Evolutionary conservation across 768 basidiomycete genomes (phyloP).

Genomic region (Boletus reticulatus): DNA sequence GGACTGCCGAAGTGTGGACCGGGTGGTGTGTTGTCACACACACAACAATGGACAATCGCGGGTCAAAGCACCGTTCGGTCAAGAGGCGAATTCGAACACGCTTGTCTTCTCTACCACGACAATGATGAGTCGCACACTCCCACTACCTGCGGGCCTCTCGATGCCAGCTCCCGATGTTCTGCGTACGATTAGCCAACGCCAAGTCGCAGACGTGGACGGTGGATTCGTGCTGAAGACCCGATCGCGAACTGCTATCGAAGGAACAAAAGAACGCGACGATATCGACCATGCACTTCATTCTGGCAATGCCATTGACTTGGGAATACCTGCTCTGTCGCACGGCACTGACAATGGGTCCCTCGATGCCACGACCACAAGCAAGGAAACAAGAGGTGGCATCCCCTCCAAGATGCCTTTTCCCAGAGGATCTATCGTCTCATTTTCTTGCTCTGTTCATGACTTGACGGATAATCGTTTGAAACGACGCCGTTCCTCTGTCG

Average conservation of each 20-base stretch:
- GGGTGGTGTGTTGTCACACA: neutral
- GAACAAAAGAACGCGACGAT: neutral
- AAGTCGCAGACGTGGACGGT: neutral
- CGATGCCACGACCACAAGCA: neutral
- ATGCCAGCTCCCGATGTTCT: neutral
- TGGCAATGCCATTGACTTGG: neutral
- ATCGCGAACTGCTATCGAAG: neutral
- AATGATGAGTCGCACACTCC: neutral
- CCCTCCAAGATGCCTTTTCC: neutral
- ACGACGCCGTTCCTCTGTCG: slow-evolving; percentile 11
- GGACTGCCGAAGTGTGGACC: neutral
- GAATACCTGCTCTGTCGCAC: neutral
- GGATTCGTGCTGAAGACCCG: slow-evolving; percentile 5
- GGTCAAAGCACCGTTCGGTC: neutral
- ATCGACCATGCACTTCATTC: neutral
- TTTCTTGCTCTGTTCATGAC: neutral
- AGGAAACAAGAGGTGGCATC: neutral
- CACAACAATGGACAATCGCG: neutral
- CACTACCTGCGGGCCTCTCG: neutral
- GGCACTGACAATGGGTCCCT: neutral
- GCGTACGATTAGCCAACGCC: neutral
- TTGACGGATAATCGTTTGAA: slow-evolving; percentile 3
- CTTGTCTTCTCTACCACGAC: neutral
- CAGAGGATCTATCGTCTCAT: neutral
- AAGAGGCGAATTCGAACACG: neutral